A percentile compares a stretch with the other conserved stretches of the same genome.
Conservation (phyloP, 2,329 filamentous ascomycete genomes). For the Pseudogymnoascus sp. region DNA sequence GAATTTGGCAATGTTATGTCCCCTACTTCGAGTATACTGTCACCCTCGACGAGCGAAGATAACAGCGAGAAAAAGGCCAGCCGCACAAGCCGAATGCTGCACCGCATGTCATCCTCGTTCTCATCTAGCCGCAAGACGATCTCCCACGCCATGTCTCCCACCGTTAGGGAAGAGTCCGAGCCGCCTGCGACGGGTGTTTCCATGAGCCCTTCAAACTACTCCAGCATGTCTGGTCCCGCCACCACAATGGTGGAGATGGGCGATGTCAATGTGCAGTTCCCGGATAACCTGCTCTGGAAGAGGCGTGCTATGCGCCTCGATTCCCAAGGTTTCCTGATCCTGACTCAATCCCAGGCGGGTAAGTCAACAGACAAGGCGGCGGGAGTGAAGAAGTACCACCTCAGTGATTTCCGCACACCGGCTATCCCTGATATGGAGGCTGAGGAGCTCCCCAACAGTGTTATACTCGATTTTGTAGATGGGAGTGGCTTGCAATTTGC, state of each 20-base stretch:
- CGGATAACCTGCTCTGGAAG: conserved; percentile 94
- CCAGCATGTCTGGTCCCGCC: conserved; percentile 37
- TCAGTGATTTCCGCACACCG: conserved; percentile 74
- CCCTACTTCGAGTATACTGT: conserved; percentile 34
- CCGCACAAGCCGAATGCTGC: conserved; percentile 46
- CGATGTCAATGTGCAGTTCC: conserved; percentile 95
- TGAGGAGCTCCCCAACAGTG: conserved; percentile 87
- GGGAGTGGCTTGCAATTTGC: conserved; percentile 60
- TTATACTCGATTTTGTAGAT: conserved; percentile 54
- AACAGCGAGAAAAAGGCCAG: conserved; percentile 46
- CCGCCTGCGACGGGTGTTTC: conserved; percentile 18
- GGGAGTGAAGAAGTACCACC: conserved; percentile 69
- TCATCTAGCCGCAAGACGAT: conserved; percentile 37
- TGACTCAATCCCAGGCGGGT: conserved; percentile 55
- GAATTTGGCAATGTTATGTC: conserved; percentile 26
- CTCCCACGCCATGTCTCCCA: conserved; percentile 29
- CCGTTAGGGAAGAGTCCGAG: conserved; percentile 33
- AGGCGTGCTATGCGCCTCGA: conserved; percentile 83
- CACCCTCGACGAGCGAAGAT: conserved; percentile 40
- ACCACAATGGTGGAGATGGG: conserved; percentile 38
- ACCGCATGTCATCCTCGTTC: conserved; percentile 57
- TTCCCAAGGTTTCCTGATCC: conserved; percentile 71
- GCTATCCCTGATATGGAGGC: conserved; percentile 83
- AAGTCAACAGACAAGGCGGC: conserved; percentile 38
- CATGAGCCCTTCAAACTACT: conserved; percentile 18